Evolutionary conservation across 164 flowering plant species (phyloP).

Genomic region (Kingdonia uniflora): DNA sequence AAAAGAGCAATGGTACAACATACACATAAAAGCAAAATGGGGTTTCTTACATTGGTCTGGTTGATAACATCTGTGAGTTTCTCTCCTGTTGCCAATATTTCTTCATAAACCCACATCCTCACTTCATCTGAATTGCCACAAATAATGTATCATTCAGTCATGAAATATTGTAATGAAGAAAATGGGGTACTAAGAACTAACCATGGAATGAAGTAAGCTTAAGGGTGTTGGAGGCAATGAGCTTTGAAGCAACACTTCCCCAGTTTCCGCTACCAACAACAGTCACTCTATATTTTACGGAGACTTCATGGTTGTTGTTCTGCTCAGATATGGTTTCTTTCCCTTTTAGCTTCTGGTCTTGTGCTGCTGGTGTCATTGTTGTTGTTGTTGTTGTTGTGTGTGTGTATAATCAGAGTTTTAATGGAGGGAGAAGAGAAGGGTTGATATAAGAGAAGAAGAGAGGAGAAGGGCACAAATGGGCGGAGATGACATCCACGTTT

Average conservation of each 20-base stretch:
- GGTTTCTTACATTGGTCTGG: constrained; percentile 35
- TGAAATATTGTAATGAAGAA: not conserved
- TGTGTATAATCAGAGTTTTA: not conserved
- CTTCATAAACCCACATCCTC: constrained; percentile 97
- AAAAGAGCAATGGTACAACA: not conserved
- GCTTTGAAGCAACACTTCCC: constrained; percentile 96
- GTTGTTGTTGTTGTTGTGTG: not conserved
- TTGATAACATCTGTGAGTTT: constrained; percentile 81
- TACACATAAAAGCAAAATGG: not conserved
- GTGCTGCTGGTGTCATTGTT: constrained; percentile 19
- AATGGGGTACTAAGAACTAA: not conserved
- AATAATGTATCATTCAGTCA: no score
- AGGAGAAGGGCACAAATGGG: not conserved
- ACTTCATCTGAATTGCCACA: constrained; percentile 98
- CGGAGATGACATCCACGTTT: not conserved
- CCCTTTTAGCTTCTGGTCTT: constrained; percentile 3
- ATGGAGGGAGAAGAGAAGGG: not conserved
- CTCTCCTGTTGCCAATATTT: constrained; percentile 68
- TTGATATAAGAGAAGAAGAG: not conserved
- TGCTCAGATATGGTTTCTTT: not conserved
- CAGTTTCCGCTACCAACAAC: constrained; percentile 94
- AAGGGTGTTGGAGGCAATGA: constrained; percentile 79
- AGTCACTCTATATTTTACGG: constrained; percentile 61
- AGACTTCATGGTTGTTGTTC: no score
- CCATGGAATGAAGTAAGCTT: constrained; percentile 23